Percentiles rank a stretch among this genome's conserved stretches.
phyloP scores from a whole-genome alignment of 2,329 filamentous ascomycete species.

The Pseudodiploospora longispora region DNA sequence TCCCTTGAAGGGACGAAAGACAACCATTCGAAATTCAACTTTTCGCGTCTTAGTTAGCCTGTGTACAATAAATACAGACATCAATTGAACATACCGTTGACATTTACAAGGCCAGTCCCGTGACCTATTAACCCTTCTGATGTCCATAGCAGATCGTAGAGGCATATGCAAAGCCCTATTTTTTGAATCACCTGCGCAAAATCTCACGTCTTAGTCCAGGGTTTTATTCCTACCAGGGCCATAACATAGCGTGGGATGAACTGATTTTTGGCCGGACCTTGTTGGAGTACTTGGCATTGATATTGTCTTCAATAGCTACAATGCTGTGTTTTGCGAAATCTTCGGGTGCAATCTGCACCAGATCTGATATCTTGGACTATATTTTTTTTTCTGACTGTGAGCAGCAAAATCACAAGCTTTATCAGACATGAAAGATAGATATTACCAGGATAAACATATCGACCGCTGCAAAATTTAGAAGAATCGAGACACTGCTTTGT shows the following conservation, averaged over 20 bases:
- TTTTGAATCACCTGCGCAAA: constrained; percentile 69
- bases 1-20: constrained; percentile 93
- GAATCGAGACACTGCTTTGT: too few relatives aligned
- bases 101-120: constrained; percentile 84
- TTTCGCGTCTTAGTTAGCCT: background rate
- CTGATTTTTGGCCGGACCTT: constrained; percentile 45
- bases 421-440: background rate
- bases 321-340: constrained; percentile 79
- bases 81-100: constrained; percentile 59
- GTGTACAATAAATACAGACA: too few relatives aligned
- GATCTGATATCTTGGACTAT: constrained; percentile 86
- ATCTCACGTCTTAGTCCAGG: background rate
- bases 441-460: constrained; percentile 10
- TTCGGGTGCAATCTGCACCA: constrained; percentile 84
- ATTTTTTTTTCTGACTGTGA: constrained; percentile 1
- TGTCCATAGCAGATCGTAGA: constrained; percentile 83
- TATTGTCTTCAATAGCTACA: constrained; percentile 87
- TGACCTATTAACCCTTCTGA: constrained; percentile 93
- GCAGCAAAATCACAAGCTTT: background rate
- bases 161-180: constrained; percentile 84
- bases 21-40: constrained; percentile 90
- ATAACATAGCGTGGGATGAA: too few relatives aligned
- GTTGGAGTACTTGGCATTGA: constrained; percentile 95
- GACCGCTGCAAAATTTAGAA: too few relatives aligned
- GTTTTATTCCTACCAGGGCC: background rate